Conservation (phyloP, 805 yeast species). For the Candida mattraensis region DNA sequence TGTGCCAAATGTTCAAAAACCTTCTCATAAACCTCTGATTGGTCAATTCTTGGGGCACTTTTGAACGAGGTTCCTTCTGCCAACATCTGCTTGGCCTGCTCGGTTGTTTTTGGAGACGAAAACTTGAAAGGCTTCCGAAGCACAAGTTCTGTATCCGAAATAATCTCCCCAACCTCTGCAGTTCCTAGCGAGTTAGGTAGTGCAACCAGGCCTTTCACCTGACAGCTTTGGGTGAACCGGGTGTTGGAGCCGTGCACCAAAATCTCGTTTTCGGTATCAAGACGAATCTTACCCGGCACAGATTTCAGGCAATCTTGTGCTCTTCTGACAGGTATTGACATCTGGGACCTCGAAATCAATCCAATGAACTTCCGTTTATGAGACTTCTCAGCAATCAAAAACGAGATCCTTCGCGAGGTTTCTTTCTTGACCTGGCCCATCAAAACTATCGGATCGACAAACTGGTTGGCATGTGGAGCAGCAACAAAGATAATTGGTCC, state of each 20-base stretch:
- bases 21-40: constrained; percentile 74
- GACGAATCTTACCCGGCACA: constrained; percentile 65
- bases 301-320: constrained; percentile 80
- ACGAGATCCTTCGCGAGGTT: constrained; percentile 48
- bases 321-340: constrained; percentile 87
- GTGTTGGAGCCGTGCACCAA: constrained; percentile 66
- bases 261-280: constrained; percentile 46
- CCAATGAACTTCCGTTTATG: constrained; percentile 62
- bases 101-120: constrained; percentile 39
- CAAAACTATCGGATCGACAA: constrained; percentile 70
- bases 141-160: constrained; percentile 68
- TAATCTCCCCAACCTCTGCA: constrained; percentile 63
- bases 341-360: constrained; percentile 66
- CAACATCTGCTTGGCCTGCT: constrained; percentile 41
- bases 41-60: constrained; percentile 82
- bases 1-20: constrained; percentile 82
- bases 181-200: constrained; percentile 79
- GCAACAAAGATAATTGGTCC: constrained; percentile 78
- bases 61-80: constrained; percentile 57
- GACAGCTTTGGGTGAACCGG: constrained; percentile 60
- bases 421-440: constrained; percentile 72
- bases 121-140: constrained; percentile 67
- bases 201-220: constrained; percentile 65
- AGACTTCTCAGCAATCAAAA: constrained; percentile 54
- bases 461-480: constrained; percentile 87